phyloP scores from a whole-genome alignment of 257 asterid genomes.

The Lycium ferocissimum region DNA sequence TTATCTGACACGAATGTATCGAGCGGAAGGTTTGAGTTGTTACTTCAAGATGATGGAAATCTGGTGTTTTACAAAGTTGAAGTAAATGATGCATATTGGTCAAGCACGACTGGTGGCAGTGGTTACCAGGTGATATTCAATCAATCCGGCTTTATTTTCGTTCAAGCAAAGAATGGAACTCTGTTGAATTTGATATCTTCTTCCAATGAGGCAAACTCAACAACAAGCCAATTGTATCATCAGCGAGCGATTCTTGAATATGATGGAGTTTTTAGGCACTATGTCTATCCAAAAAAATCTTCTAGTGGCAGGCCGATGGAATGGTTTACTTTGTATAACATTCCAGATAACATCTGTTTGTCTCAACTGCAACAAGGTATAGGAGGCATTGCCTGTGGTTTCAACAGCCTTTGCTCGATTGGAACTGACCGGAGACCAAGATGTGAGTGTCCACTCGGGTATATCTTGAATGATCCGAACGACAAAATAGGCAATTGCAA shows the following conservation, averaged over 20 bases:
- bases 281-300: slow-evolving; percentile 30
- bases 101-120: slow-evolving; percentile 33
- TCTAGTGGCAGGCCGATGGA: too few species aligned
- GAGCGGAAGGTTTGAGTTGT: background rate
- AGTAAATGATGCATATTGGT: too few species aligned
- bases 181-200: background rate
- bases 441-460: background rate
- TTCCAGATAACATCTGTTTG: too few species aligned
- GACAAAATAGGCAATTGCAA: slow-evolving; percentile 48
- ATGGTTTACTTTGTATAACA: too few species aligned
- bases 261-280: slow-evolving; percentile 47
- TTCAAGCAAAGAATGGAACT: slow-evolving; percentile 32
- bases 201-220: background rate
- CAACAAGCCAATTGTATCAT: slow-evolving; percentile 7
- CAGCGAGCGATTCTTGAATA: slow-evolving; percentile 44
- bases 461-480: slow-evolving; percentile 44
- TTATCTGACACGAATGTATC: too few species aligned
- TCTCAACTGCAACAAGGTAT: too few species aligned
- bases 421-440: too few species aligned
- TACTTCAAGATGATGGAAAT: slow-evolving; percentile 31
- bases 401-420: too few species aligned
- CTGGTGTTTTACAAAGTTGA: slow-evolving; percentile 40
- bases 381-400: too few species aligned
- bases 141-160: slow-evolving; percentile 34
- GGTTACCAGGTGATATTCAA: slow-evolving; percentile 37